Conservation (phyloP, 495 filamentous ascomycete species). For the Hamigera avellanea region DNA sequence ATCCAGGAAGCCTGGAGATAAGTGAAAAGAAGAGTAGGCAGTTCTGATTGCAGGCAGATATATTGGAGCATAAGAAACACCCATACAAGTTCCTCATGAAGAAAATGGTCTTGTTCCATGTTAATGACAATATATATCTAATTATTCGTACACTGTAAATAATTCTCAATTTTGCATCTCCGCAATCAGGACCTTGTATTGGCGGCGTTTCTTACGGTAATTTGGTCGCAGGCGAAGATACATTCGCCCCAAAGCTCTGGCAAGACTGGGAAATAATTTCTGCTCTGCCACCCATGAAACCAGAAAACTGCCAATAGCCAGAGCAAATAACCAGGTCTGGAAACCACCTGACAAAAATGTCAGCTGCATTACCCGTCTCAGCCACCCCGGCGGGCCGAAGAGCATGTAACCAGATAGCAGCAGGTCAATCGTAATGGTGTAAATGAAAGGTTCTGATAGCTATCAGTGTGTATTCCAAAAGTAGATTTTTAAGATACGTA, state of each 20-base stretch:
- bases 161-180: conserved; percentile 44
- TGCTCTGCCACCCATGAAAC: conserved; percentile 61
- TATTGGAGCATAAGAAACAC: too few relatives aligned
- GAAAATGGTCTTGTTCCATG: too few relatives aligned
- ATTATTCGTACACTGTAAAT: too few relatives aligned
- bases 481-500: conserved; percentile 25
- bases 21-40: too few relatives aligned
- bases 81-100: too few relatives aligned
- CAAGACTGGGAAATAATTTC: conserved; percentile 54
- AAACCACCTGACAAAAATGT: conserved; percentile 63
- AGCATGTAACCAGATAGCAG: conserved; percentile 66
- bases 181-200: conserved; percentile 74
- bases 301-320: conserved; percentile 56
- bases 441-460: conserved; percentile 61
- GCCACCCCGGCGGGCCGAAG: conserved; percentile 53
- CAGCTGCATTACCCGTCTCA: conserved; percentile 71
- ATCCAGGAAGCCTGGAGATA: too few relatives aligned
- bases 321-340: conserved; percentile 52
- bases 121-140: too few relatives aligned
- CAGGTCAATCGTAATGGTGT: conserved; percentile 57
- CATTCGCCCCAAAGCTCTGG: conserved; percentile 50
- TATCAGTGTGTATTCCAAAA: conserved; percentile 8
- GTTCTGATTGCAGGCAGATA: too few relatives aligned
- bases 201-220: conserved; percentile 63
- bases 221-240: conserved; percentile 43